Evolutionary conservation across 225 moss, liverwort and hornwort genomes (phyloP).

Genomic region (Rhytidiadelphus loreus): DNA sequence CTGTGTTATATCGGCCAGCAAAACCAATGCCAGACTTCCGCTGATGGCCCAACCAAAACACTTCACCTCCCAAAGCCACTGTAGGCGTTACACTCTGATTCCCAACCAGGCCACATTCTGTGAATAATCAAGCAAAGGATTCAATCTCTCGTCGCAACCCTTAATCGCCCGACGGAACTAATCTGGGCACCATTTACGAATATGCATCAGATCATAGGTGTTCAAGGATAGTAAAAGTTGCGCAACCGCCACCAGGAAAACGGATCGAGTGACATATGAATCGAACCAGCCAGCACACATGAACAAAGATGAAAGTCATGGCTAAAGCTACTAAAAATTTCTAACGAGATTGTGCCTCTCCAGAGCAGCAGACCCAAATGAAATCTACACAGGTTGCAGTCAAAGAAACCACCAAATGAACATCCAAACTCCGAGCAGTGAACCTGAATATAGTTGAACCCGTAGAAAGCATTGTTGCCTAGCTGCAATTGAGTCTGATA

Average conservation of each 20-base stretch:
- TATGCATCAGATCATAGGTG: neutral
- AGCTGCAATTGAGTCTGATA: slow-evolving; percentile 96
- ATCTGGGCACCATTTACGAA: neutral
- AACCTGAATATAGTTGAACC: slow-evolving; percentile 97
- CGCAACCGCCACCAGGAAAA: neutral
- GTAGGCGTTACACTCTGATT: slow-evolving; percentile 88
- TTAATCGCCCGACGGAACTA: neutral
- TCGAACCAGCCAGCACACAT: neutral
- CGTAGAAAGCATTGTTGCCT: slow-evolving; percentile 97
- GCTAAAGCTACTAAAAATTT: neutral
- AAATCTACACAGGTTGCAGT: neutral
- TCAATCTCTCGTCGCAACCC: neutral
- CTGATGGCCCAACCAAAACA: slow-evolving; percentile 98
- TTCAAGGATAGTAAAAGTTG: neutral
- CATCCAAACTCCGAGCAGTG: neutral
- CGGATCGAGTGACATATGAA: neutral
- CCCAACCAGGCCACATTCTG: slow-evolving; percentile 8
- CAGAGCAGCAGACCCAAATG: neutral
- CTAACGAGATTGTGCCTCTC: neutral
- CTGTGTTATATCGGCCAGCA: slow-evolving; percentile 95
- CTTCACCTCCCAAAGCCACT: slow-evolving; percentile 93
- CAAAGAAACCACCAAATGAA: neutral
- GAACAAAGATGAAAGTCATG: neutral
- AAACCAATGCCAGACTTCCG: slow-evolving; percentile 98
- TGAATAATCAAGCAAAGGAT: neutral